Conservation (phyloP, 768 basidiomycete species). For the Leccinum pellstonianum region DNA sequence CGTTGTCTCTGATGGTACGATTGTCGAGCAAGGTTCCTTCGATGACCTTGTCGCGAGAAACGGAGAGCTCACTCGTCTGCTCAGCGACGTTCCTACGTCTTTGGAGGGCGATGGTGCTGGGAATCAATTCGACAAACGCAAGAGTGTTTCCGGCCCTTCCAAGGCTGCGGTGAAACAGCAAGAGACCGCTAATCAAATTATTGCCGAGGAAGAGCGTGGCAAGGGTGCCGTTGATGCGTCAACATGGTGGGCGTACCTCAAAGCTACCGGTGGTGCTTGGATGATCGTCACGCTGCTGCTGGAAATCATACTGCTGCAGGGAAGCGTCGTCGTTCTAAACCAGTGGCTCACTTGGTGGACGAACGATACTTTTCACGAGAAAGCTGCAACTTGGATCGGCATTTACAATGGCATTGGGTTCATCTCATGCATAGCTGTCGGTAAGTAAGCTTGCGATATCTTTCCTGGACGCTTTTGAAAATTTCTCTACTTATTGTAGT, state of each 20-base stretch:
- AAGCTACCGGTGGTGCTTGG: constrained; percentile 25
- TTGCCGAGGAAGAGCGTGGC: constrained; percentile 27
- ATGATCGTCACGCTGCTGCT: constrained; percentile 22
- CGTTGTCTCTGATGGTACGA: constrained; percentile 43
- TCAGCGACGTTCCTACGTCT: constrained; percentile 20
- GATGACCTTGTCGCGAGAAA: constrained; percentile 35
- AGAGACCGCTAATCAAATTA: constrained; percentile 15
- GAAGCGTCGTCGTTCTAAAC: constrained; percentile 22
- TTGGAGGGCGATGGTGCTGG: constrained; percentile 8
- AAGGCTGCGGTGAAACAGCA: constrained; percentile 12
- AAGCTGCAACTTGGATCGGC: constrained; percentile 29
- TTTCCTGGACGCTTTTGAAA: background rate
- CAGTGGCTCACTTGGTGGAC: constrained; percentile 36
- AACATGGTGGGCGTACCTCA: constrained; percentile 34
- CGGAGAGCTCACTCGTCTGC: constrained; percentile 28
- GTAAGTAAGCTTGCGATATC: constrained; percentile 17
- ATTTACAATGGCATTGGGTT: constrained; percentile 30
- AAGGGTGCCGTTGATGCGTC: constrained; percentile 22
- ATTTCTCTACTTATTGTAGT: constrained; percentile 14
- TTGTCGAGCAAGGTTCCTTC: constrained; percentile 47
- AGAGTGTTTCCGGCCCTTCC: constrained; percentile 13
- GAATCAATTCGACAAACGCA: constrained; percentile 21
- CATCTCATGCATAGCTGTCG: constrained; percentile 16
- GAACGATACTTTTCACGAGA: constrained; percentile 23
- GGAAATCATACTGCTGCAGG: constrained; percentile 25